Evolutionary conservation across 2,329 filamentous ascomycete genomes (phyloP), one percentile per base, ranked within the genome.

Genomic region (Acephala macrosclerotiorum): DNA sequence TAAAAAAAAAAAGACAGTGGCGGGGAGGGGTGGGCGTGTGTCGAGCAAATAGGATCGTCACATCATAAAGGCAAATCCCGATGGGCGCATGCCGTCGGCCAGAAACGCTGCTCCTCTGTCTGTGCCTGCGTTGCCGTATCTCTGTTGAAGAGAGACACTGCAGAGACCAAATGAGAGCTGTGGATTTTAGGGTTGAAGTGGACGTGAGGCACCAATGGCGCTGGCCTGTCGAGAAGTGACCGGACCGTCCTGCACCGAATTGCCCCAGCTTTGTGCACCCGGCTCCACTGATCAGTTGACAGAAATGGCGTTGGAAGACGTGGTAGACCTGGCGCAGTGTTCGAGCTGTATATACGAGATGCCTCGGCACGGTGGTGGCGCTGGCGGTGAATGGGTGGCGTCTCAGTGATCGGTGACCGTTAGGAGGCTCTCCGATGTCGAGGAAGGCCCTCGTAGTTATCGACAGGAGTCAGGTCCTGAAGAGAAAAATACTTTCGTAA

Each of bases 51-150:
- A 22, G 58, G 63, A 66, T 68, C 68, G 68, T 74, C 66, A 70
- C 73, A 74, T 74, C 70, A 74, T 75, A 68, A 73, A 68, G 33
- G 47, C 51, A 60, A 59, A 64, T 66, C 60, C 59, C 57, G 64
- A 66, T 65, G 61, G 63, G 70, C 63, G 53, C 59, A 62, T 62
- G 29, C 25, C 25, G 49, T 53, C 49, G 26, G 25, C 26, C 45
- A 49, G 45, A 49, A 22, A 22, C 45, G 45, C 45, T 22, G n/a
- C 9, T 49, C n/a, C 38, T 45, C 22, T 36, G 12, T 16, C 35
- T 35, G 57, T 47, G n/a, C 25, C 35, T 42, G 35, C 45, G n/a
- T 20, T 40, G 18, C 40, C 25, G 38, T 35, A 47, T 18, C 16
- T 47, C 42, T 47, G 18, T 4, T 36, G 1, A 51, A 60, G 45